phyloP scores from a whole-genome alignment of 106 monocot genomes.

The Gastrodia elata region DNA sequence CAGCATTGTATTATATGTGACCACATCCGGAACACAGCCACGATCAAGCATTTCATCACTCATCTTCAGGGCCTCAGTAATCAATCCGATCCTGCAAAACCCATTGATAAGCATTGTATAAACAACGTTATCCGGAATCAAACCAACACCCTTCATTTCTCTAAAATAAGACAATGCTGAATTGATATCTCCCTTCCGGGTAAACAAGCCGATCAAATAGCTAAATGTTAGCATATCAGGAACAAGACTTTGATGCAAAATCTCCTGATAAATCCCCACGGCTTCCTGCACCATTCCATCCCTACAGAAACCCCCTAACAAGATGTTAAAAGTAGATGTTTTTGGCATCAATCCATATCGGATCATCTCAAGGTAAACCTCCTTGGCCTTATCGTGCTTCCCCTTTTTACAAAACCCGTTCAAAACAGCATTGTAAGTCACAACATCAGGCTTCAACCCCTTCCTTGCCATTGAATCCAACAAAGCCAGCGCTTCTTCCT shows the following conservation, averaged over 20 bases:
- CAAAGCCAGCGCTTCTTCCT: constrained; percentile 45
- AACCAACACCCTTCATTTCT: constrained; percentile 46
- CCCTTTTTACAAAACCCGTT: constrained; percentile 62
- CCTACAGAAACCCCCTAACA: constrained; percentile 52
- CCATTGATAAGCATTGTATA: constrained; percentile 89
- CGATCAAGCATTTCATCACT: constrained; percentile 55
- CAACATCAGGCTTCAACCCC: constrained; percentile 59
- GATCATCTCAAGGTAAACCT: constrained; percentile 36
- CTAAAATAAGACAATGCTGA: constrained; percentile 36
- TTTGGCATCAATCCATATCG: constrained; percentile 33
- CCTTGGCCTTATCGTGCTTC: constrained; percentile 29
- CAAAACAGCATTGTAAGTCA: constrained; percentile 64
- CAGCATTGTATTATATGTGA: constrained; percentile 81
- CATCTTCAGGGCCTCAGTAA: constrained; percentile 54
- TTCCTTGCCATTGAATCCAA: constrained; percentile 44
- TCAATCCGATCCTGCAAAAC: constrained; percentile 43
- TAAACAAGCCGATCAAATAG: constrained; percentile 53
- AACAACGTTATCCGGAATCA: constrained; percentile 72
- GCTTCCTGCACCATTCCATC: constrained; percentile 40
- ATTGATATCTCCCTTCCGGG: constrained; percentile 48
- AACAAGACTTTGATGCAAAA: constrained; percentile 30
- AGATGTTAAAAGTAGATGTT: constrained; percentile 61
- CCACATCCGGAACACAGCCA: constrained; percentile 62
- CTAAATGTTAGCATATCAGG: constrained; percentile 80
- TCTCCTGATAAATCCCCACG: constrained; percentile 36